phyloP scores from a whole-genome alignment of 2,329 filamentous ascomycete species.

The Trichoderma atrobrunneum region DNA sequence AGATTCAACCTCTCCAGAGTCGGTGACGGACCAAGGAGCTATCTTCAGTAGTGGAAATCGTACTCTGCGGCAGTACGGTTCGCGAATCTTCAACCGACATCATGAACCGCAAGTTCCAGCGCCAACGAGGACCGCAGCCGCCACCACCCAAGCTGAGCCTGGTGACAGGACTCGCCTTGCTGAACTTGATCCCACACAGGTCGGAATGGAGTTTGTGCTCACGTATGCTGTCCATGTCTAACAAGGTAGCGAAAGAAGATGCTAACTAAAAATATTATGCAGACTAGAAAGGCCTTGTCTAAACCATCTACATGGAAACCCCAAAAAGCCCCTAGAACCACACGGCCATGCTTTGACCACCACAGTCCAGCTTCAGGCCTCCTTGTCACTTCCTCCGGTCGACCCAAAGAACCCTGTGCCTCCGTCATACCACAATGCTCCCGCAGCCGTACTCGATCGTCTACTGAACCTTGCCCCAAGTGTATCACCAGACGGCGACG shows the following conservation, averaged over 20 bases:
- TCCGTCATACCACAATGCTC: constrained; percentile 20
- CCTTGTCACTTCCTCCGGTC: neutral
- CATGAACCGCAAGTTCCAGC: neutral
- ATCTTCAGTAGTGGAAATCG: neutral
- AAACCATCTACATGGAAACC: constrained; percentile 29
- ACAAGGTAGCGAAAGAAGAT: neutral
- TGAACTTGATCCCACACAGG: constrained; percentile 25
- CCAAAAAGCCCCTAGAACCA: constrained; percentile 26
- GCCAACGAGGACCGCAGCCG: neutral
- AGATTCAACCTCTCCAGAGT: neutral
- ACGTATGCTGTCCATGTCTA: constrained; percentile 23
- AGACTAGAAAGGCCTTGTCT: constrained; percentile 32
- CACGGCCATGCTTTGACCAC: constrained; percentile 30
- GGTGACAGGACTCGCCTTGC: constrained; percentile 17
- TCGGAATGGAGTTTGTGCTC: constrained; percentile 36
- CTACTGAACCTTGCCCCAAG: constrained; percentile 26
- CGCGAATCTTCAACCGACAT: neutral
- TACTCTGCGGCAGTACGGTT: neutral
- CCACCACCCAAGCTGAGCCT: neutral
- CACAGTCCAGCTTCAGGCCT: constrained; percentile 23
- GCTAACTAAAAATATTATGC: neutral
- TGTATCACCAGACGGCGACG: constrained; percentile 32
- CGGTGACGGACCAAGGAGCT: neutral
- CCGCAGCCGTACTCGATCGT: constrained; percentile 25
- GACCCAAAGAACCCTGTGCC: constrained; percentile 10